Evolutionary conservation across 495 filamentous ascomycete genomes (phyloP), one percentile per base, ranked within the genome.

Genomic region (Annulohypoxylon nitens): DNA sequence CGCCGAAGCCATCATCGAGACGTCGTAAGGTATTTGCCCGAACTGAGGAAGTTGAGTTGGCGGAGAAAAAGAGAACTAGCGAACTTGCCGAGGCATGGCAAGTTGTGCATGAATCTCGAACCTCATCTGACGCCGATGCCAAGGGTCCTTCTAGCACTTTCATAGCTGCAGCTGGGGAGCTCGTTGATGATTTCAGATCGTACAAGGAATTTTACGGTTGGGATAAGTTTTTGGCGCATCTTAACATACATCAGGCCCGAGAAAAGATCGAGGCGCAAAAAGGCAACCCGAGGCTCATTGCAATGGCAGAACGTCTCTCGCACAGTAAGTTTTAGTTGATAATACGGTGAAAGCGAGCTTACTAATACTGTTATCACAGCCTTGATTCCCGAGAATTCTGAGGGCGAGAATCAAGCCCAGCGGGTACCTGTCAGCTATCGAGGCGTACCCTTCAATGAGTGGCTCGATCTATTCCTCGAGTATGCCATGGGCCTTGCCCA

Each of bases 381-480:
- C 37, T 37, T 76, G 6, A 75, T 71, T 30, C 76, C 75, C 5
- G 69, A 76, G 26, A 70, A 53, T 12, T 34, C 73, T 1, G 60
- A 48, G 14, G 25, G 64, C 2, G 77, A 75, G 25, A 70, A 67
- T 2, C 75, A 77, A 45, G 16, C 57, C 4, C 69, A 74, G 16
- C 67, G 70, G 41, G 74, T 74, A 7, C 64, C 75, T 20, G 70
- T 79, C 11, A 76, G 77, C 12, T 97, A 96, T 78, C 89, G 92
- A 64, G 92, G 91, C 5, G 92, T 98, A 48, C 75, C 88, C 0
- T 97, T 97, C 74, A 84, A 89, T 55, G 84, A 88, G 30, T 99
- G 96, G 96, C 87, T 97, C 3, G 91, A 97, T 64, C 87, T 97
- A n/a, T 97, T 98, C 77, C 87, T 94, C 50, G 89, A 94, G 74